Percentiles rank a stretch among this genome's conserved stretches.
Evolutionary conservation across 2,329 filamentous ascomycete genomes (phyloP).

Genomic region (Lachnellula cervina): DNA sequence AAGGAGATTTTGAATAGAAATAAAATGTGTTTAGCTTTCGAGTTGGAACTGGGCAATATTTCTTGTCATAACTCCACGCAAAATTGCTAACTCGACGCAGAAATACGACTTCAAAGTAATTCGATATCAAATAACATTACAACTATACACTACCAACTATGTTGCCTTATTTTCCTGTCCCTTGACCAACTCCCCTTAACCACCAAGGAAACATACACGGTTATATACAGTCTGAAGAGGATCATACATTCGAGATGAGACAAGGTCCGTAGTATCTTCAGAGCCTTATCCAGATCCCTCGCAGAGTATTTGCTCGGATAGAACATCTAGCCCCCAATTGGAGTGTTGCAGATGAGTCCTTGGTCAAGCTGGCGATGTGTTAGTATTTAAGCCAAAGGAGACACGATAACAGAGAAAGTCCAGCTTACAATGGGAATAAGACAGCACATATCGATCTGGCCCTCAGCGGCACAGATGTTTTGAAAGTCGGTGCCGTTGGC

Average conservation of each 20-base stretch:
- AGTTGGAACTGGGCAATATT: no score
- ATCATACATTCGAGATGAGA: background rate
- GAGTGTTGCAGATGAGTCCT: background rate
- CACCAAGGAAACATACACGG: background rate
- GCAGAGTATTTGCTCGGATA: background rate
- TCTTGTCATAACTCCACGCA: no score
- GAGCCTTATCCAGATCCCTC: background rate
- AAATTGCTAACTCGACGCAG: no score
- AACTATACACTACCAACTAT: background rate
- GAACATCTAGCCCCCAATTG: background rate
- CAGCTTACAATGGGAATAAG: constrained; percentile 42
- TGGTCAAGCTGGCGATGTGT: background rate
- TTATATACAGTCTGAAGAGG: background rate
- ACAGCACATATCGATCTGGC: constrained; percentile 47
- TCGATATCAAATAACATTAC: background rate
- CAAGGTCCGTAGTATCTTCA: background rate
- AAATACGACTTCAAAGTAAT: background rate
- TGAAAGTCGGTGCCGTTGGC: constrained; percentile 38
- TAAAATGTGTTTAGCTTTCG: no score
- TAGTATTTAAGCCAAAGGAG: background rate
- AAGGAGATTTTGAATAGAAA: no score
- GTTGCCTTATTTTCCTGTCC: background rate
- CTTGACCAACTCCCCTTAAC: background rate
- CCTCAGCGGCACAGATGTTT: constrained; percentile 22
- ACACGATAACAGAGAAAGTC: background rate